These are phyloP conservation scores for Berberis vulgaris DNA, from an alignment of 164 flowering plant genomes.

Conservation along the genomic window DNA sequence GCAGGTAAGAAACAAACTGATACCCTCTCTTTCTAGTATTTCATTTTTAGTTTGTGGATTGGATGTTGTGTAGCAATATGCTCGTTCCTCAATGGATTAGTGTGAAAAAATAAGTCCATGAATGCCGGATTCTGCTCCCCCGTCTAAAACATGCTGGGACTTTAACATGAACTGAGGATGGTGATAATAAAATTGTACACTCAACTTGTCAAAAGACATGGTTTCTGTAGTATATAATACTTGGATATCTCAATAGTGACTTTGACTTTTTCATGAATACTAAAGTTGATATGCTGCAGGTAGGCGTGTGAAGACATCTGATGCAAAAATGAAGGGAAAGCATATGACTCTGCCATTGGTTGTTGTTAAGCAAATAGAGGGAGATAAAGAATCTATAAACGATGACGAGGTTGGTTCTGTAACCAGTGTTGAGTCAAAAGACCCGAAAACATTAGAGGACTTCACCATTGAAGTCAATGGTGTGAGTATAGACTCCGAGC, in stretches of 20 bases:
- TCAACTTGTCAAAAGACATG: no score
- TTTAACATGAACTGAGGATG: no score
- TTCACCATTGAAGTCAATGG: conserved; percentile 23
- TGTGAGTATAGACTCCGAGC: conserved; percentile 23
- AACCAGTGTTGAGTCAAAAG: conserved; percentile 17
- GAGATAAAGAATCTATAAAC: not conserved
- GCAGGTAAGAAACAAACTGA: not conserved
- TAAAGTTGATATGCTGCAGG: conserved; percentile 2
- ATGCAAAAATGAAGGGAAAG: conserved; percentile 12
- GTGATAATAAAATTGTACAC: no score
- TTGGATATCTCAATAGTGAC: no score
- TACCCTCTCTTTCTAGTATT: not conserved
- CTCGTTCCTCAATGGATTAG: no score
- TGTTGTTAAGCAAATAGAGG: not conserved
- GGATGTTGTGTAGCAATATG: no score
- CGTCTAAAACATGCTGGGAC: no score
- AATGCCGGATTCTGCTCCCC: no score
- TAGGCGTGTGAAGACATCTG: not conserved
- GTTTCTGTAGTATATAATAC: no score
- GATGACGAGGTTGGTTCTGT: conserved; percentile 4
- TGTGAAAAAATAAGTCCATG: no score
- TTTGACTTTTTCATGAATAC: not conserved
- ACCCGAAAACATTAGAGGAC: conserved; percentile 16
- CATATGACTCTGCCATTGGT: conserved; percentile 13
- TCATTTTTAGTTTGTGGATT: not conserved